Percentiles rank a stretch among this genome's conserved stretches.
Evolutionary conservation across 768 basidiomycete species (phyloP).

Genomic region (Mrakia blollopis): DNA sequence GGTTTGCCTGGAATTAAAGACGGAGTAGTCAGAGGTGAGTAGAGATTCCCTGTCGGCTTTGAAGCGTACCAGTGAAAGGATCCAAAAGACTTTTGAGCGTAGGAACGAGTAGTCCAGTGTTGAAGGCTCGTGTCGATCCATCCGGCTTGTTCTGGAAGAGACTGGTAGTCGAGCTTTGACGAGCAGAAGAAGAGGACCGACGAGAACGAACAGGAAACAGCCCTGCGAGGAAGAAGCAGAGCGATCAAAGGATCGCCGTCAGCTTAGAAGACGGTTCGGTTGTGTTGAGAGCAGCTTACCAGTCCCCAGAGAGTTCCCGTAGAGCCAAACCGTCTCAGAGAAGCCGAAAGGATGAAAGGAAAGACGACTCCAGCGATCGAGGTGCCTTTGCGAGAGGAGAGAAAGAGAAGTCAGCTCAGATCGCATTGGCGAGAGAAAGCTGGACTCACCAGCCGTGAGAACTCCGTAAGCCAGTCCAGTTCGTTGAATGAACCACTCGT

Average conservation of each 20-base stretch:
- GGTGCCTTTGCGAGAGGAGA: not conserved
- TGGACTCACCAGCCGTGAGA: not conserved
- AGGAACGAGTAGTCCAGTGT: too few species aligned
- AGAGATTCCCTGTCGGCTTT: too few species aligned
- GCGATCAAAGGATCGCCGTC: not conserved
- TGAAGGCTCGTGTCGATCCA: not conserved
- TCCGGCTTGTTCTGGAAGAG: not conserved
- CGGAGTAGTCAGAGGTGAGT: too few species aligned
- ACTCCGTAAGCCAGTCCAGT: not conserved
- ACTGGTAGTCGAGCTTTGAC: not conserved
- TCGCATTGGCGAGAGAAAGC: not conserved
- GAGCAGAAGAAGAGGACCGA: not conserved
- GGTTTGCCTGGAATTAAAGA: too few species aligned
- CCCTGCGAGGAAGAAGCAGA: not conserved
- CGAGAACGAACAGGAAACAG: not conserved
- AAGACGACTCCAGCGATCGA: slow-evolving; percentile 8
- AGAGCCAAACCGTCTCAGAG: not conserved
- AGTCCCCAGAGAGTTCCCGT: not conserved
- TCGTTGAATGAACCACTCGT: not conserved
- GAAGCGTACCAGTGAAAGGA: too few species aligned
- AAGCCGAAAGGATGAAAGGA: not conserved
- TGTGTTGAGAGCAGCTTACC: not conserved
- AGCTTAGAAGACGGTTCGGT: not conserved
- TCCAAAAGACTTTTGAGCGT: too few species aligned
- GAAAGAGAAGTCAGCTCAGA: not conserved